Conservation (phyloP, 768 basidiomycete species). For the Dioszegia hungarica region DNA sequence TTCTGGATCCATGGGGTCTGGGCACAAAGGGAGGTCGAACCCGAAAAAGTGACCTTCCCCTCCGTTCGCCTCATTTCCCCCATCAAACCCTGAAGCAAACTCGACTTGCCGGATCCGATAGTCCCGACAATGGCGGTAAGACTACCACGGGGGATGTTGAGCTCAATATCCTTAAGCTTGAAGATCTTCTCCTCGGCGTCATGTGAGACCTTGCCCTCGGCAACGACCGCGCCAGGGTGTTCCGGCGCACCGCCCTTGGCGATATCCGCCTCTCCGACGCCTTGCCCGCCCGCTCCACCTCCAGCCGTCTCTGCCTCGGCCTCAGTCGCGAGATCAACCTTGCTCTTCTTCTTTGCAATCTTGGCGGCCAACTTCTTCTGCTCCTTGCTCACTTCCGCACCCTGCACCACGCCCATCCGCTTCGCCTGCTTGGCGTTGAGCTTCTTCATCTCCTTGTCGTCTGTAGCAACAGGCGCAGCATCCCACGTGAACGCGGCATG, state of each 20-base stretch:
- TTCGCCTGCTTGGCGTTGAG: conserved; percentile 18
- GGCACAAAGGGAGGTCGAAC: conserved; percentile 71
- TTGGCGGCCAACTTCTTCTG: conserved; percentile 1
- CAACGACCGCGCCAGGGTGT: conserved; percentile 10
- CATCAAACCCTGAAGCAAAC: conserved; percentile 47
- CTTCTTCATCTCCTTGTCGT: conserved; percentile 41
- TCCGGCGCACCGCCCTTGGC: neutral
- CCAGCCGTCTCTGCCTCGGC: conserved; percentile 29
- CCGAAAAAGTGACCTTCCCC: conserved; percentile 68
- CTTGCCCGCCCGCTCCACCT: conserved; percentile 17
- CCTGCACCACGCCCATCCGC: conserved; percentile 3
- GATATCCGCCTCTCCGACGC: neutral
- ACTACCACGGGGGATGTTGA: conserved; percentile 69
- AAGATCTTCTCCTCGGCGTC: conserved; percentile 52
- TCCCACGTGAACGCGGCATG: conserved; percentile 84
- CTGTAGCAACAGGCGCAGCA: conserved; percentile 52
- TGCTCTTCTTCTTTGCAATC: neutral
- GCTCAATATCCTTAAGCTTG: conserved; percentile 60
- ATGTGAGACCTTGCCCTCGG: conserved; percentile 11
- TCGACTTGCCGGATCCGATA: conserved; percentile 57
- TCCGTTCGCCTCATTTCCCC: conserved; percentile 68
- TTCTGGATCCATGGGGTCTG: conserved; percentile 87
- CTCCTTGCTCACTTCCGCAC: neutral
- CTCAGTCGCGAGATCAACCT: conserved; percentile 1
- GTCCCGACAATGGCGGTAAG: conserved; percentile 80